Base-by-base conservation (phyloP, 2,329 filamentous ascomycete genomes). In the Fusarium sp. region DNA sequence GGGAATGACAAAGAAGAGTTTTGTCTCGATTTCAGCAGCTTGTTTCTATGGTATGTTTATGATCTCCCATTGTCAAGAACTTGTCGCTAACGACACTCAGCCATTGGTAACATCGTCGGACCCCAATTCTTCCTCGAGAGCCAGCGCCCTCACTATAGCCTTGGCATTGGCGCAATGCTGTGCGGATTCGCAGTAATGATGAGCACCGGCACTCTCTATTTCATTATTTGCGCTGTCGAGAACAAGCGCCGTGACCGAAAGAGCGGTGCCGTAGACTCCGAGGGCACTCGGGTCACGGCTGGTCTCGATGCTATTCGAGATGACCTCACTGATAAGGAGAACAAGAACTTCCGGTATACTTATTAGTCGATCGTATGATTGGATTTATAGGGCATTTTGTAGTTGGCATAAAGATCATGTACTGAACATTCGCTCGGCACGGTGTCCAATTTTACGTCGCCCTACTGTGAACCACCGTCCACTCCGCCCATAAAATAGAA, bases 81-180 rank as follows among this genome's bases (percentile, higher is more conserved):
- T 4, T 16, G 4, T 20, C 10, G 10, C 3, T 41, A 14, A 27
- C 37, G 5, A 16, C 13, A 5, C 20, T 4, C 20, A 73, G 78
- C 78, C 0, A 41, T 80, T 14, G 78, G 78, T 20, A 79, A 80
- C n/a, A 80, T 80, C 7, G 68, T 80, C 18, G 78, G 78, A 0
- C 78, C 78, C 7, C 78, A 80, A 43, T 69, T 80, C 37, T 80
- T 79, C 43, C 66, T 70, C 13, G 63, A 70, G 7, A 66, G 45
- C 1, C 78, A 80, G 50, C 72, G 77, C 18, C 78, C 78, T 2
- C 62, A 72, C 18, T 80, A 80, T 37, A 63, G 73, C 2, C 72
- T 80, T 1, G 78, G 79, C 2, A 80, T 80, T 11, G 69, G 69
- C 5, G 64, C 73, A 2, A 78, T 80, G 66, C 64, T 80, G 20